Evolutionary conservation across 2,329 filamentous ascomycete species (phyloP).

Genomic region (Zasmidium angulare): DNA sequence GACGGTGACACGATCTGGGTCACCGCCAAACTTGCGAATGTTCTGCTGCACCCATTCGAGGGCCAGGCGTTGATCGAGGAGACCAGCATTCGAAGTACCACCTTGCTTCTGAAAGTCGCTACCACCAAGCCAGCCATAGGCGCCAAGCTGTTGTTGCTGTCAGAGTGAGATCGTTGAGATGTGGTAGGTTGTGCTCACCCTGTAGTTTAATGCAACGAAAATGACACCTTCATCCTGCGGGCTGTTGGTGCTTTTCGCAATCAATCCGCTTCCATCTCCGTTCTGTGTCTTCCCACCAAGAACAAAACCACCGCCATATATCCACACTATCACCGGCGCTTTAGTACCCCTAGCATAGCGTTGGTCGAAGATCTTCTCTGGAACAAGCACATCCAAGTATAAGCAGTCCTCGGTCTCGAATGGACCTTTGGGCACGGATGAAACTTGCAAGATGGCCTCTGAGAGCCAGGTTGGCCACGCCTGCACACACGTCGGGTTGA

Average conservation of each 20-base stretch:
- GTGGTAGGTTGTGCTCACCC: conserved; percentile 13
- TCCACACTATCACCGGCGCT: conserved; percentile 38
- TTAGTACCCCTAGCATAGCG: neutral
- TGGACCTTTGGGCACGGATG: neutral
- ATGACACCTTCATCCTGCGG: neutral
- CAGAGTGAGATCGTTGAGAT: conserved; percentile 18
- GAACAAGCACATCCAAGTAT: conserved; percentile 40
- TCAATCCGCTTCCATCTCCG: neutral
- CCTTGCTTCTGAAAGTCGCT: conserved; percentile 41
- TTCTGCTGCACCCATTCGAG: conserved; percentile 55
- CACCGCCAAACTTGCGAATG: conserved; percentile 31
- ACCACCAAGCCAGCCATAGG: conserved; percentile 50
- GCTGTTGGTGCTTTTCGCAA: conserved; percentile 1
- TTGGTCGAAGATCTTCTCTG: conserved; percentile 33
- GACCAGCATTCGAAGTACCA: conserved; percentile 49
- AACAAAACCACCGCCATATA: conserved; percentile 43
- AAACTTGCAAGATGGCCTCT: conserved; percentile 6
- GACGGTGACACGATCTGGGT: conserved; percentile 25
- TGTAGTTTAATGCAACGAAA: conserved; percentile 47
- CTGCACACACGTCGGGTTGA: conserved; percentile 46
- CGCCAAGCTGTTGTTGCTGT: conserved; percentile 52
- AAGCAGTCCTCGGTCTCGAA: conserved; percentile 37
- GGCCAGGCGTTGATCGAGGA: conserved; percentile 56
- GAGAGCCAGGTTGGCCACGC: conserved; percentile 46
- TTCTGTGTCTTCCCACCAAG: neutral